Base-by-base conservation (phyloP, 257 asterid genomes). In the Solanum lycopersicoides region DNA sequence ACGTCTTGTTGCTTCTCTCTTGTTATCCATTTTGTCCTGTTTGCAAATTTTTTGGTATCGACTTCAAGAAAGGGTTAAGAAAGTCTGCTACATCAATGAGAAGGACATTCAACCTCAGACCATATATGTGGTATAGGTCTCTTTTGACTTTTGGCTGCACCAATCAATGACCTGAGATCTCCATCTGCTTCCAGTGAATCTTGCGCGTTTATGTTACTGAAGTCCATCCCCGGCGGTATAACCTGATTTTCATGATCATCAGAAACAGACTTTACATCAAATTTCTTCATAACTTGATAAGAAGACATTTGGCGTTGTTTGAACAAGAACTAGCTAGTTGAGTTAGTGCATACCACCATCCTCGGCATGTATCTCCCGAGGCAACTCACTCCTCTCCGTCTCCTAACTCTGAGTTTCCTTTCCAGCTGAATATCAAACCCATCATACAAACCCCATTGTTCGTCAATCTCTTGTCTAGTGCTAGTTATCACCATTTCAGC, bases 221-320 rank as follows among this genome's bases (percentile, higher is more conserved):
- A 94, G 88, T 94, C 95, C 97, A 94, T 93, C 60, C 97, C 97
- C 6, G 95, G 97, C 53, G 94, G 95, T 88, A 94, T 93, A 65
- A 93, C 95, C 97, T 94, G 84, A 82, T 73, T 80, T 86, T 35
- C 65, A 85, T 28, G 75, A 89, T 16, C 66, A 65, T 87, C 86
- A 85, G 21, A 37, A n/a, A 56, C 69, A 45, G 50, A 83, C 32
- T 34, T n/a, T 32, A 65, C 32, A 76, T 20, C 30, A 37, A 47
- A 9, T 73, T 18, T 86, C 76, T 42, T 37, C 28, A 39, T 28
- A 50, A 16, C 56, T 59, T 65, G 37, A 16, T 60, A 14, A 39
- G n/a, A 83, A 41, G 5, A 7, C 12, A 84, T 37, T 79, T 32
- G 30, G 28, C 77, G 63, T 34, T 72, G 32, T 9, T 25, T 32